A percentile compares a stretch with the other conserved stretches of the same genome.
Conservation (phyloP, 139 green algal species). For the Marvania coccoides region DNA sequence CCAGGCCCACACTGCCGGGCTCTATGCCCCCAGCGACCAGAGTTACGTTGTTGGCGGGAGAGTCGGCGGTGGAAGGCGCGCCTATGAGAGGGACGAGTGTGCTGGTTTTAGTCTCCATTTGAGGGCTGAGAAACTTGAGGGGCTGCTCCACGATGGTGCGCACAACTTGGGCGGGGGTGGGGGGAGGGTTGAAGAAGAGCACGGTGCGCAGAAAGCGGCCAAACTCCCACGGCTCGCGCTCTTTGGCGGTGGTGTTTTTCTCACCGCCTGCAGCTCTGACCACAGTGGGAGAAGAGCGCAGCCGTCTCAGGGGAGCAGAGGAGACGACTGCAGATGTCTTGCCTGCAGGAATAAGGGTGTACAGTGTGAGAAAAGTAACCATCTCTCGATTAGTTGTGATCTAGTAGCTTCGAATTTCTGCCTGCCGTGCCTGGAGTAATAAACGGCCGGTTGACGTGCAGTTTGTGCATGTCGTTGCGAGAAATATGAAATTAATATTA, state of each 20-base stretch:
- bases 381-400: too few species aligned
- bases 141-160: conserved; percentile 9
- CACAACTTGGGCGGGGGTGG: conserved; percentile 19
- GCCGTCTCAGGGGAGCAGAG: too few species aligned
- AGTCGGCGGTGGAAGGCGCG: background rate
- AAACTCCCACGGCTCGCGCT: conserved; percentile 69
- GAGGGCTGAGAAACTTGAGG: background rate
- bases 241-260: background rate
- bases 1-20: conserved; percentile 75
- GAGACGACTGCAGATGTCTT: too few species aligned
- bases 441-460: too few species aligned
- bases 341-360: too few species aligned
- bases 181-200: conserved; percentile 68
- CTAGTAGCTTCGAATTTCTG: too few species aligned
- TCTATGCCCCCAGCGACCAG: conserved; percentile 58
- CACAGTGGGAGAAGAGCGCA: too few species aligned
- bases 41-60: background rate
- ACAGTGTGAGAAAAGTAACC: too few species aligned
- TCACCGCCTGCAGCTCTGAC: background rate
- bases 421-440: too few species aligned
- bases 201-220: conserved; percentile 67
- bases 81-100: background rate
- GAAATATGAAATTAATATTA: too few species aligned
- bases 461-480: too few species aligned
- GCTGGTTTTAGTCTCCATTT: background rate